Evolutionary conservation across 2,329 filamentous ascomycete genomes (phyloP), one percentile per base, ranked within the genome.

Genomic region (Teratosphaeria gauchensis): DNA sequence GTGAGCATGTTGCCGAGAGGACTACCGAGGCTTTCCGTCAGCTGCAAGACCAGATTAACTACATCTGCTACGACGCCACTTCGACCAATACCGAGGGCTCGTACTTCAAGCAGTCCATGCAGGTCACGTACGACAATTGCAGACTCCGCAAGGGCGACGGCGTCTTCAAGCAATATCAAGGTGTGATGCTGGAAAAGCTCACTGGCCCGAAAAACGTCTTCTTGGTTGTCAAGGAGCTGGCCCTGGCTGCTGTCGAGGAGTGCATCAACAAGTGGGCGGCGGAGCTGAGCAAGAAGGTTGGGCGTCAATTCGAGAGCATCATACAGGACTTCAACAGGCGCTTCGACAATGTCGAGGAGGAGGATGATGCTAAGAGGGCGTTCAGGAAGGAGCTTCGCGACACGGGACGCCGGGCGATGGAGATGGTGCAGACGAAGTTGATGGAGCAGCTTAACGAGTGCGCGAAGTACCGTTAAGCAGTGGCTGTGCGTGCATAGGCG

Each of bases 151-250:
- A 53, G n/a, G 52, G 52, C 24, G 52, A 31, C 19, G 52, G 52
- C 52, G 52, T 53, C 3, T 53, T 53, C 52, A 53, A 53, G 28
- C 28, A 35, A 8, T n/a, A n/a, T 32, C 28, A 53, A 24, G 12
- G 32, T 9, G 32, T 53, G 12, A 53, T 53, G 28, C 11, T 31
- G 14, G 28, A 53, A 5, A 53, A 53, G 52, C 32, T 53, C 14
- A 53, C 52, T 35, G 52, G 52, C 4, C 52, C 52, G 14, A 53
- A 53, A 24, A 51, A 42, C 38, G 54, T 56, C 21, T 62, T 32
- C 31, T 52, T 19, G 31, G 58, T 21, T 4, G 54, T 56, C 35
- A 42, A 1, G 32, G 48, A 56, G 19, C 12, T 48, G 19, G 54
- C 35, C 1, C 24, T 28, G 14, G 54, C 19, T 11, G 38, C 24